These are phyloP conservation scores for Didymella pinodella DNA, from an alignment of 2,329 filamentous ascomycete genomes.

Conservation along the genomic window DNA sequence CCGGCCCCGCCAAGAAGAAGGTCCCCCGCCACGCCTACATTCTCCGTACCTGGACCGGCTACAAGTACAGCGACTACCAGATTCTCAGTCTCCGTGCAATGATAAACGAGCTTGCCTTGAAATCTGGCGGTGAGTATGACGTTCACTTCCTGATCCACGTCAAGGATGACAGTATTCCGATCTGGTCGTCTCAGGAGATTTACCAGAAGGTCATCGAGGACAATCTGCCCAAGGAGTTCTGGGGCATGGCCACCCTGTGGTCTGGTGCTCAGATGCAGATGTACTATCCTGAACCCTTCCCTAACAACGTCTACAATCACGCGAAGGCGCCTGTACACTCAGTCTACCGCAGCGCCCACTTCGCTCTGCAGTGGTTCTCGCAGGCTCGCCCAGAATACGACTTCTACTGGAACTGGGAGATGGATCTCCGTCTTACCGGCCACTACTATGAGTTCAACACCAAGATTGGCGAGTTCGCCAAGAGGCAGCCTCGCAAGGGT, in stretches of 20 bases:
- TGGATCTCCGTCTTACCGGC: slow-evolving; percentile 81
- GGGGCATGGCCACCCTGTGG: slow-evolving; percentile 88
- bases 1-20: slow-evolving; percentile 49
- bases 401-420: slow-evolving; percentile 84
- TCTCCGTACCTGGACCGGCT: slow-evolving; percentile 84
- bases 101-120: slow-evolving; percentile 80
- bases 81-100: slow-evolving; percentile 82
- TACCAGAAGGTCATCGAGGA: slow-evolving; percentile 74
- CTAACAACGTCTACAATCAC: slow-evolving; percentile 74
- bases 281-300: slow-evolving; percentile 86
- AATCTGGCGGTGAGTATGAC: slow-evolving; percentile 86
- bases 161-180: slow-evolving; percentile 75
- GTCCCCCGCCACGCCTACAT: slow-evolving; percentile 78
- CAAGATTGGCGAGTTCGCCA: slow-evolving; percentile 69
- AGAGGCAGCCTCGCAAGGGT: slow-evolving; percentile 73
- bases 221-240: slow-evolving; percentile 82
- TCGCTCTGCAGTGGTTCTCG: slow-evolving; percentile 61
- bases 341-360: slow-evolving; percentile 75
- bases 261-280: slow-evolving; percentile 91
- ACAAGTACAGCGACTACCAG: slow-evolving; percentile 78
- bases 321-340: slow-evolving; percentile 76
- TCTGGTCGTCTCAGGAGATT: slow-evolving; percentile 77
- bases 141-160: slow-evolving; percentile 86
- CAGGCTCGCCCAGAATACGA: slow-evolving; percentile 61
- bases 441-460: slow-evolving; percentile 84